Base-by-base conservation (phyloP, 2,329 filamentous ascomycete genomes). In the Helotiales sp. region DNA sequence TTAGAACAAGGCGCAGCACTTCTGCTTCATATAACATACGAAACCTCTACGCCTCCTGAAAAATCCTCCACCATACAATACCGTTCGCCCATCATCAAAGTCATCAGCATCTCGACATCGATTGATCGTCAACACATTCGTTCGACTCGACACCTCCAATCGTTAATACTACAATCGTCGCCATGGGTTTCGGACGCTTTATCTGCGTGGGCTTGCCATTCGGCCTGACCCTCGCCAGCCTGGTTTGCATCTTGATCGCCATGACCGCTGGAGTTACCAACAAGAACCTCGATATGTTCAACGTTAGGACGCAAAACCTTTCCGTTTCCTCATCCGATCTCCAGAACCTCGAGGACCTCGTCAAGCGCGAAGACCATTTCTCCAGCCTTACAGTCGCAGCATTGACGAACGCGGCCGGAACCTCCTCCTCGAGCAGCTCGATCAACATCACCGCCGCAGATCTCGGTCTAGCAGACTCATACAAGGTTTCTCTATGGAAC, bases 171-270 rank as follows among this genome's bases (percentile, higher is more conserved):
- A 29, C 49, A 27, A 13, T 34, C 24, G 27, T 13, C 13, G 53
- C 12, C 31, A 90, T 89, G 87, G 86, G 85, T 62, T 80, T 83
- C 70, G 93, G 91, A 66, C 85, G 93, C 71, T 85, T 93, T 69
- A 79, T 90, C 73, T 97, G 92, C 77, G 95, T 98, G 76, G 84
- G 90, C 75, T 79, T 92, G 78, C 93, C 93, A 60, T 92, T 96
- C 76, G 79, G 84, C 63, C 82, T 96, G 70, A 93, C 91, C 19
- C 76, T 95, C 67, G 89, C 82, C 63, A 88, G 89, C 58, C 79
- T 97, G 68, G 77, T 95, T 68, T 89, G 88, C 66, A 74, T 88
- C 63, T 74, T 86, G 61, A 76, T 86, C 47, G 82, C 78, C 15
- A 79, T 79, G 46, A 77, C 85, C 50, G 77, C 79, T 27, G 83